Percentiles rank a stretch among this genome's conserved stretches.
phyloP scores from a whole-genome alignment of 345 rosid species.

The Laguncularia racemosa region DNA sequence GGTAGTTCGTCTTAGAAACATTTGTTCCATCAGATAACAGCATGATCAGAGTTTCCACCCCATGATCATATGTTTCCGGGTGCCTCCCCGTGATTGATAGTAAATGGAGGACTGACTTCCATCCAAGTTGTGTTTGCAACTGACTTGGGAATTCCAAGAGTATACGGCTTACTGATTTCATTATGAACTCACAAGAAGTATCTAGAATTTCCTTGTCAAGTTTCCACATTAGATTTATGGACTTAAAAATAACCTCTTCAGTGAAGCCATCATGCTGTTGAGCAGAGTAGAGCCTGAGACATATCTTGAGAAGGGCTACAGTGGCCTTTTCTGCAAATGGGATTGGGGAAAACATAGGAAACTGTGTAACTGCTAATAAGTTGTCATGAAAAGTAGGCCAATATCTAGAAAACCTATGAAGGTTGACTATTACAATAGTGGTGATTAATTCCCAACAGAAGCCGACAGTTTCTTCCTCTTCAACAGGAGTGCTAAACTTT shows the following conservation, averaged over 20 bases:
- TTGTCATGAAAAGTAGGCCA: constrained; percentile 74
- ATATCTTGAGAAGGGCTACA: constrained; percentile 55
- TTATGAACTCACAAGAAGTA: constrained; percentile 49
- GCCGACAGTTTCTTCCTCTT: constrained; percentile 80
- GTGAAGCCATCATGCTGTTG: constrained; percentile 34
- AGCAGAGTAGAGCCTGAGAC: constrained; percentile 47
- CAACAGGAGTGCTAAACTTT: constrained; percentile 77
- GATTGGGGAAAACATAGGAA: constrained; percentile 70
- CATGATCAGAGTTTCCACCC: constrained; percentile 58
- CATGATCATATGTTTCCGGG: constrained; percentile 63
- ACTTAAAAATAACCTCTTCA: constrained; percentile 71
- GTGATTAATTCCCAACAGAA: constrained; percentile 80
- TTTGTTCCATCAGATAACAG: constrained; percentile 44
- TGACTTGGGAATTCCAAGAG: constrained; percentile 47
- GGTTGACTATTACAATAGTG: constrained; percentile 39
- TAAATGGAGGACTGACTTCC: constrained; percentile 75
- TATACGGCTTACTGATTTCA: constrained; percentile 53
- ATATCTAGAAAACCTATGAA: constrained; percentile 42
- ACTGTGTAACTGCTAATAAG: constrained; percentile 53
- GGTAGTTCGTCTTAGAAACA: constrained; percentile 47
- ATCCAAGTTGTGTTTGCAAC: constrained; percentile 62
- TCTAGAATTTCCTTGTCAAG: constrained; percentile 83
- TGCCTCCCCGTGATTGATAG: constrained; percentile 62
- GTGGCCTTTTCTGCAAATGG: constrained; percentile 80
- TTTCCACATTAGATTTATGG: constrained; percentile 82